A percentile compares a stretch with the other conserved stretches of the same genome.
Conservation (phyloP, 2,329 filamentous ascomycete species). For the Metarhizium robertsii region DNA sequence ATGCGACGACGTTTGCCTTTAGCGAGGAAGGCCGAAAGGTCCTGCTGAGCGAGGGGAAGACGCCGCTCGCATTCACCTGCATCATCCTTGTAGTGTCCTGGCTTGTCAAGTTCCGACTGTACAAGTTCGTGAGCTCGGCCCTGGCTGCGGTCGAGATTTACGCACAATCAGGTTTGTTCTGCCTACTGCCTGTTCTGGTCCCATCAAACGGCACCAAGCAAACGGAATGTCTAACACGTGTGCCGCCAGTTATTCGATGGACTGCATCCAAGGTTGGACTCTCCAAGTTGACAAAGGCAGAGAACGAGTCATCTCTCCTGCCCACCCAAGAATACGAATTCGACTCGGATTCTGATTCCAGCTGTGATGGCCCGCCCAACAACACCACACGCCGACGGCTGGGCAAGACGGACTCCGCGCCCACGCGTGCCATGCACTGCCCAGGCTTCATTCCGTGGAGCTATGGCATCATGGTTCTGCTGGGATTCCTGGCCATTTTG, state of each 20-base stretch:
- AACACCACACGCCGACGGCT: neutral
- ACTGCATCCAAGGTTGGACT: neutral
- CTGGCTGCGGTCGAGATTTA: slow-evolving; percentile 11
- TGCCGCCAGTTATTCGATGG: slow-evolving; percentile 2
- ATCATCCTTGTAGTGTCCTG: slow-evolving; percentile 15
- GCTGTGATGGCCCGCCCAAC: neutral
- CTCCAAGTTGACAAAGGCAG: neutral
- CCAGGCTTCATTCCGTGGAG: slow-evolving; percentile 8
- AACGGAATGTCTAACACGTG: neutral
- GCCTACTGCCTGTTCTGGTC: neutral
- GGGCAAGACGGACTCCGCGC: slow-evolving; percentile 1
- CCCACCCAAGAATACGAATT: slow-evolving; percentile 3
- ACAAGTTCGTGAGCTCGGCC: slow-evolving; percentile 14
- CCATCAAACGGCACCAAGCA: neutral
- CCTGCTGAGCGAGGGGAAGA: slow-evolving; percentile 19
- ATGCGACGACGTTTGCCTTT: slow-evolving; percentile 19
- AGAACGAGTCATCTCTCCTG: slow-evolving; percentile 3
- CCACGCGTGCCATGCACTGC: slow-evolving; percentile 9
- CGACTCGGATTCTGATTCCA: slow-evolving; percentile 5
- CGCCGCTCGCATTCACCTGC: slow-evolving; percentile 14
- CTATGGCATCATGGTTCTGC: slow-evolving; percentile 10
- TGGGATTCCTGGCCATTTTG: slow-evolving; percentile 13
- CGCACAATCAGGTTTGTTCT: slow-evolving; percentile 14
- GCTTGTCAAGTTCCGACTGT: slow-evolving; percentile 14
- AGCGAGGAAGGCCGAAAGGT: slow-evolving; percentile 22